These are phyloP conservation scores for Phytophthora pisi DNA, from an alignment of 352 stramenopile genomes.

Conservation along the genomic window DNA sequence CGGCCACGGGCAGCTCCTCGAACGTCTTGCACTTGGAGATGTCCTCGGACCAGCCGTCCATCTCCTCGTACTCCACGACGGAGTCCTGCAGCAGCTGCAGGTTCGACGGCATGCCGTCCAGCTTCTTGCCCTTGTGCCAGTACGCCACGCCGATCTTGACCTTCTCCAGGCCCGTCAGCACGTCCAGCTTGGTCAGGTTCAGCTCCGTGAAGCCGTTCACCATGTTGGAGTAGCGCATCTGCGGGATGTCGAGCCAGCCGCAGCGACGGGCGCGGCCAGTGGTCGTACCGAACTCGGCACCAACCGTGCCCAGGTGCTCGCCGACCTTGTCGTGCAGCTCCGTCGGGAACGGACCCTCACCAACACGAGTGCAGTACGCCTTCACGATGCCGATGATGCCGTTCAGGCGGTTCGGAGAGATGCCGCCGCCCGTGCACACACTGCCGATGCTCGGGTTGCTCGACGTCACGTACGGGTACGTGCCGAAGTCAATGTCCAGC, in stretches of 20 bases:
- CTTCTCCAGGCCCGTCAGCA: constrained; percentile 96
- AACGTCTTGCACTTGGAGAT: constrained; percentile 97
- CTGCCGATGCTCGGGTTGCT: constrained; percentile 97
- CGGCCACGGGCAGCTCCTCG: constrained; percentile 95
- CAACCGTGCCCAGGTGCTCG: constrained; percentile 91
- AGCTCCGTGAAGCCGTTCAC: constrained; percentile 97
- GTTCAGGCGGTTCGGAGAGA: constrained; percentile 92
- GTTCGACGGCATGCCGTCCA: constrained; percentile 95
- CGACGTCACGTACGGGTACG: constrained; percentile 99
- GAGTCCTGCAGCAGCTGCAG: constrained; percentile 93
- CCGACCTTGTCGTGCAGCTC: constrained; percentile 94
- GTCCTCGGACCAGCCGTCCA: constrained; percentile 95
- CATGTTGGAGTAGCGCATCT: constrained; percentile 94
- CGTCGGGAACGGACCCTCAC: constrained; percentile 98
- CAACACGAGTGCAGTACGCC: constrained; percentile 99
- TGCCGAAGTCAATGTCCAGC: constrained; percentile 99
- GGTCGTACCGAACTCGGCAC: constrained; percentile 98
- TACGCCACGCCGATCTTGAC: constrained; percentile 97
- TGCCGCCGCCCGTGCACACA: constrained; percentile 96
- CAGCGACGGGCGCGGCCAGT: constrained; percentile 97
- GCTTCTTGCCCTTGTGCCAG: constrained; percentile 94
- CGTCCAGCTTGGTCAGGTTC: constrained; percentile 99
- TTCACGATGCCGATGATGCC: constrained; percentile 99
- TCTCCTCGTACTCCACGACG: constrained; percentile 96
- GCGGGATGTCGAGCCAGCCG: constrained; percentile 98